A percentile compares a stretch with the other conserved stretches of the same genome.
Conservation (phyloP, 305 asterid species). For the Euphrasia arctica region DNA sequence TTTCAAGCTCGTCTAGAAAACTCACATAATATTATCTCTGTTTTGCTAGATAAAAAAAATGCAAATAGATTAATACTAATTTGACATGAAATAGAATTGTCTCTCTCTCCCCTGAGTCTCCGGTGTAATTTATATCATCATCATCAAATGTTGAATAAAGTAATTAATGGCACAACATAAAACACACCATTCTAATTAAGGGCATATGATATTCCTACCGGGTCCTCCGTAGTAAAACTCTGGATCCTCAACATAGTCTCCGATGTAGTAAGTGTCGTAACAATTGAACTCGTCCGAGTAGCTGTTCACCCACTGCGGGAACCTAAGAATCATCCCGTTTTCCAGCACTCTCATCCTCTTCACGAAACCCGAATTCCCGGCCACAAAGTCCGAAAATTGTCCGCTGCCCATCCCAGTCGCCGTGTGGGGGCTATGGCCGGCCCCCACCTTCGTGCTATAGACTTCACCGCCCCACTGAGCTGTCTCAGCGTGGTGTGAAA, state of each 20-base stretch:
- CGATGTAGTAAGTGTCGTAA: conserved; percentile 29
- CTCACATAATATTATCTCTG: no score
- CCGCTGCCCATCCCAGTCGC: conserved; percentile 57
- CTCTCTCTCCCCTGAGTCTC: no score
- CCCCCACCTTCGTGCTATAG: conserved; percentile 43
- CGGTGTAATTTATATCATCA: no score
- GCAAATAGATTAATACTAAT: no score
- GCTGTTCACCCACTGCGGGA: conserved; percentile 36
- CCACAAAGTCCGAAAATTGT: conserved; percentile 25
- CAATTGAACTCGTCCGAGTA: conserved; percentile 58
- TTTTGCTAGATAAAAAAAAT: no score
- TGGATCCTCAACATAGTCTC: conserved; percentile 61
- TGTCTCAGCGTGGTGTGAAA: conserved; percentile 35
- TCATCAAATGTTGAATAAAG: no score
- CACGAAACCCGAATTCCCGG: conserved; percentile 35
- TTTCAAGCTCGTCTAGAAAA: no score
- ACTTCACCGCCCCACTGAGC: conserved; percentile 86
- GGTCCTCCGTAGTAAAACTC: conserved; percentile 83
- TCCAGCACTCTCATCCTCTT: conserved; percentile 47
- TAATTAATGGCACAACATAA: no score
- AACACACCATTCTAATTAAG: no score
- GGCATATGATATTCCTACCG: conserved; percentile 45
- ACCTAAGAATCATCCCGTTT: conserved; percentile 28
- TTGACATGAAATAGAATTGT: no score
- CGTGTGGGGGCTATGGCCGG: conserved; percentile 36